phyloP scores from a whole-genome alignment of 1,139 yeast species.

The Tardiomyces digboiensis region DNA sequence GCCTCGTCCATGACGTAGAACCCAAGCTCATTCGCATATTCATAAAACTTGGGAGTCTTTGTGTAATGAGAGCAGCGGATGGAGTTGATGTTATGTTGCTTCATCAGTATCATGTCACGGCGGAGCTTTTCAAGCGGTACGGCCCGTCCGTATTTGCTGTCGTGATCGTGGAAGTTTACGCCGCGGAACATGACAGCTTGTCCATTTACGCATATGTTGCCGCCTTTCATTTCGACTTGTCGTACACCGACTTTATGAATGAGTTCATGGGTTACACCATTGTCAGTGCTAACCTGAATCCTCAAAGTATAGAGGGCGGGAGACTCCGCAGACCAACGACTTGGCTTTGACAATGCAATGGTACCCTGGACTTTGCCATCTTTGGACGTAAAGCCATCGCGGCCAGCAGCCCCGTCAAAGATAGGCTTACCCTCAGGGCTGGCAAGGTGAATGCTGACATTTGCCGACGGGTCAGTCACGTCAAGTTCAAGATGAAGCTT shows the following conservation, averaged over 20 bases:
- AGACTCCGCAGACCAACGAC: slow-evolving; percentile 29
- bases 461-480: neutral
- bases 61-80: slow-evolving; percentile 32
- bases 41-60: slow-evolving; percentile 15
- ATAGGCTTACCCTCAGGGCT: neutral
- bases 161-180: slow-evolving; percentile 30
- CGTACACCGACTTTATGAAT: slow-evolving; percentile 24
- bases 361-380: neutral
- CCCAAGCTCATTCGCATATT: slow-evolving; percentile 23
- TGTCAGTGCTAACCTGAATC: neutral
- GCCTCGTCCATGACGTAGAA: slow-evolving; percentile 31
- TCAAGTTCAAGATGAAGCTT: slow-evolving; percentile 2
- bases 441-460: neutral
- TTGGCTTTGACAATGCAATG: slow-evolving; percentile 9
- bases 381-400: neutral
- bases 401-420: neutral
- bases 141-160: slow-evolving; percentile 27
- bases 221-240: slow-evolving; percentile 22
- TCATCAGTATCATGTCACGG: slow-evolving; percentile 26
- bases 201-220: slow-evolving; percentile 25
- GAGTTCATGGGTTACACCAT: slow-evolving; percentile 11
- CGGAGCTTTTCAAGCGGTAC: slow-evolving; percentile 25
- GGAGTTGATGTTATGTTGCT: slow-evolving; percentile 28
- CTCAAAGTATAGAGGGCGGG: slow-evolving; percentile 22
- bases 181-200: slow-evolving; percentile 24